Evolutionary conservation across 1,284 basidiomycete genomes (phyloP).

Genomic region (Papiliotrema terrestris): DNA sequence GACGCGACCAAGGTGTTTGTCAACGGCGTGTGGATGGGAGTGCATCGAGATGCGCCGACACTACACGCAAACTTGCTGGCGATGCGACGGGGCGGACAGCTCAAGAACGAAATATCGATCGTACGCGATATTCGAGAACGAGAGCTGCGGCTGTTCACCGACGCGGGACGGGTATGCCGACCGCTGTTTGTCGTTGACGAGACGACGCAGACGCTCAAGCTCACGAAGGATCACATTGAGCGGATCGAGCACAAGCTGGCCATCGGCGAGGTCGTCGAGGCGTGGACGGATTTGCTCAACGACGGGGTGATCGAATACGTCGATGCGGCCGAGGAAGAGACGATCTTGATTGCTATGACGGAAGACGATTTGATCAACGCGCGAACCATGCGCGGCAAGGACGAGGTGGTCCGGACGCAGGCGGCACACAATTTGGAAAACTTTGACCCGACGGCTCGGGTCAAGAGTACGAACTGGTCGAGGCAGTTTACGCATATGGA

Average conservation of each 20-base stretch:
- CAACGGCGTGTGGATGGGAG: slow-evolving; percentile 99
- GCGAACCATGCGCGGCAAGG: slow-evolving; percentile 22
- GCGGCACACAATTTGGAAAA: slow-evolving; percentile 54
- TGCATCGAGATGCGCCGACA: slow-evolving; percentile 91
- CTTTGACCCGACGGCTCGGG: slow-evolving; percentile 79
- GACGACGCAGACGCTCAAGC: slow-evolving; percentile 64
- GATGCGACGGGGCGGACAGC: slow-evolving; percentile 89
- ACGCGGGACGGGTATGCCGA: slow-evolving; percentile 92
- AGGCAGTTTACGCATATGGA: slow-evolving; percentile 99
- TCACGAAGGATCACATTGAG: slow-evolving; percentile 81
- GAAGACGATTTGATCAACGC: slow-evolving; percentile 90
- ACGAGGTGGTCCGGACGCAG: slow-evolving; percentile 47
- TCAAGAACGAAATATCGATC: slow-evolving; percentile 92
- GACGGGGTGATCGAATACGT: slow-evolving; percentile 89
- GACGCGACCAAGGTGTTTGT: slow-evolving; percentile 96
- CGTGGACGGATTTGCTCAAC: slow-evolving; percentile 82
- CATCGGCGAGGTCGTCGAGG: slow-evolving; percentile 59
- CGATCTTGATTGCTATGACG: slow-evolving; percentile 99
- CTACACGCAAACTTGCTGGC: slow-evolving; percentile 90
- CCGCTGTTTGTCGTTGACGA: slow-evolving; percentile 97
- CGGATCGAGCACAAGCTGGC: slow-evolving; percentile 46
- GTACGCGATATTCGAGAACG: slow-evolving; percentile 96
- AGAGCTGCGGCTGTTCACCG: slow-evolving; percentile 91
- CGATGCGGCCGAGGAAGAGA: slow-evolving; percentile 99
- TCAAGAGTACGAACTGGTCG: slow-evolving; percentile 74